These are phyloP conservation scores for Erodium moschatum DNA, from an alignment of 441 rosid genomes.

Conservation along the genomic window DNA sequence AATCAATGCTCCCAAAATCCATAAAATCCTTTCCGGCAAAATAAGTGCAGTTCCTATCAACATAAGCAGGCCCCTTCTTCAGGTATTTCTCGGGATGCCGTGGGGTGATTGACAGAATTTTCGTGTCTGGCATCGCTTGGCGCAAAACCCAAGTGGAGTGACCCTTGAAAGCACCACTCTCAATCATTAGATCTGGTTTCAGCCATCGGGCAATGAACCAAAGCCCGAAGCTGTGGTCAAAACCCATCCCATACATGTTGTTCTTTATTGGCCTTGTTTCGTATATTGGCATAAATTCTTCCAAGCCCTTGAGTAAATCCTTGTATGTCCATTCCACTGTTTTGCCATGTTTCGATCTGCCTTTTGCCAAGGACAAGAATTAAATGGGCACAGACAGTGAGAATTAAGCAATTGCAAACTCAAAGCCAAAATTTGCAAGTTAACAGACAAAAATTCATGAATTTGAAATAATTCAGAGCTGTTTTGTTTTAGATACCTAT, in stretches of 20 bases:
- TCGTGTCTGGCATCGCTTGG: constrained; percentile 82
- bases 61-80: constrained; percentile 88
- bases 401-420: constrained; percentile 14
- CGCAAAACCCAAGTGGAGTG: constrained; percentile 98
- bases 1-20: constrained; percentile 87
- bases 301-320: constrained; percentile 73
- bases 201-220: constrained; percentile 88
- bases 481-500: not conserved
- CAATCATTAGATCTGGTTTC: constrained; percentile 88
- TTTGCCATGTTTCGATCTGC: constrained; percentile 99
- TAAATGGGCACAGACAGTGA: constrained; percentile 37
- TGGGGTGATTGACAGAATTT: constrained; percentile 71
- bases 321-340: constrained; percentile 88
- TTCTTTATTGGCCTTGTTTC: constrained; percentile 84
- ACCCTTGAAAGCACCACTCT: constrained; percentile 97
- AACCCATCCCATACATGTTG: constrained; percentile 95
- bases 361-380: constrained; percentile 73
- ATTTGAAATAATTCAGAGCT: not conserved
- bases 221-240: constrained; percentile 96
- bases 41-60: constrained; percentile 88
- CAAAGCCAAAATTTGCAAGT: no score
- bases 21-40: constrained; percentile 94
- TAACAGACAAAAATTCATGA: not conserved
- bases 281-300: constrained; percentile 84
- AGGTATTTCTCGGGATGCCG: constrained; percentile 90